phyloP scores from a whole-genome alignment of 192 early-diverging fungal species.

The Thamnidium elegans region DNA sequence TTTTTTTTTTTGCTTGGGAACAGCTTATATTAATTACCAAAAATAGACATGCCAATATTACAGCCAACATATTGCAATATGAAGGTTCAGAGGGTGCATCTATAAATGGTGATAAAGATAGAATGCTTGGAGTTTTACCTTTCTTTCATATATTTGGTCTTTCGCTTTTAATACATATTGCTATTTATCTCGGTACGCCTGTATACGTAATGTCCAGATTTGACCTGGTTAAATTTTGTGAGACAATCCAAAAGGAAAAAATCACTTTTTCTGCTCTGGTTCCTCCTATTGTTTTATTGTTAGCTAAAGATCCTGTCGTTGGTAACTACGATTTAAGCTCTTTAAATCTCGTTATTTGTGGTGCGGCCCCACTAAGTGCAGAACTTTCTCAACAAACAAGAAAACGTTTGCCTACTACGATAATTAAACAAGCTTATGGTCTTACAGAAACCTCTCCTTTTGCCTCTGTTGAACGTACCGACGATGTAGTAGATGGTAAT shows the following conservation, averaged over 20 bases:
- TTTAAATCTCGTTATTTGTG: conserved; percentile 49
- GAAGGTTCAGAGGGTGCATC: neutral
- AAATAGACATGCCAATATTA: conserved; percentile 32
- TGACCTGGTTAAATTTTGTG: conserved; percentile 53
- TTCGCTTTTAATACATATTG: conserved; percentile 11
- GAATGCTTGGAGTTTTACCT: conserved; percentile 28
- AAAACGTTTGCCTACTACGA: conserved; percentile 16
- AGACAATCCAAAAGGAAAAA: conserved; percentile 70
- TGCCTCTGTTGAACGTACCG: conserved; percentile 31
- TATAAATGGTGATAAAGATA: conserved; percentile 7
- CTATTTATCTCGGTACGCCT: conserved; percentile 30
- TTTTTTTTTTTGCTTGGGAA: too few species aligned
- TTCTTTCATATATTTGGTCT: conserved; percentile 36
- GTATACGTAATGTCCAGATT: conserved; percentile 64
- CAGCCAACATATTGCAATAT: conserved; percentile 26
- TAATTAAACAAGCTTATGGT: conserved; percentile 68
- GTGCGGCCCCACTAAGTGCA: conserved; percentile 65
- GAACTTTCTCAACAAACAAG: conserved; percentile 46
- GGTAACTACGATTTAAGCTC: conserved; percentile 59
- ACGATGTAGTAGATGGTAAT: conserved; percentile 34
- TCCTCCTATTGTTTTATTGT: conserved; percentile 62
- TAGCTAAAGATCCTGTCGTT: conserved; percentile 64
- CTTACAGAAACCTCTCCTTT: conserved; percentile 70
- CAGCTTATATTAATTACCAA: neutral
- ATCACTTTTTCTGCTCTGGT: conserved; percentile 77